Base-by-base conservation (phyloP, 2,329 filamentous ascomycete genomes). In the Talaromyces amestolkiae region DNA sequence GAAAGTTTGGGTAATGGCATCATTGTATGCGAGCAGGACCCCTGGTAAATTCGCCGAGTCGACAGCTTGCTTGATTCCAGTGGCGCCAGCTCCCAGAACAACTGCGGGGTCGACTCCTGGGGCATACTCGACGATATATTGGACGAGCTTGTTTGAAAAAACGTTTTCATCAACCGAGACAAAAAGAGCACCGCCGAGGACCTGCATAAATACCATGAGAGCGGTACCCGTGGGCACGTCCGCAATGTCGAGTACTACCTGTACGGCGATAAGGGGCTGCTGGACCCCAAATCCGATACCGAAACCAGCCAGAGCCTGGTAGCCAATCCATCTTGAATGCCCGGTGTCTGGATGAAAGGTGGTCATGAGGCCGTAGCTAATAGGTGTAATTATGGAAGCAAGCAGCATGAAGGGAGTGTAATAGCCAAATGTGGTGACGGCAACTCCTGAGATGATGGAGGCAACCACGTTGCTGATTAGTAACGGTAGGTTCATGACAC, bases 401-500 rank as follows among this genome's bases (percentile, higher is more conserved):
- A 74, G 15, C 3, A 70, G 58, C 66, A 76, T 68, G 17, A 75
- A 60, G 17, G 73, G 74, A 3, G 69, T 67, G 56, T 70, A 71
- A n/a, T 74, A 68, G 22, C 75, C 74, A 53, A 69, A 67, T 45
- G 68, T 65, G 6, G 70, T 70, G 35, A 77, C 69, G 6, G 70
- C 53, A 4, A 56, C 69, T n/a, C 77, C 77, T 11, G 70, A 69
- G n/a, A 72, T 58, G 56, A 77, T 67, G 5, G 70, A 71, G 58
- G 69, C 72, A n/a, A 78, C 56, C 22, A 69, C 67, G 47, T 71
- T 67, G 5, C 71, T 71, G 9, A 82, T 64, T 8, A 83, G 75
- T 33, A 80, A 68, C 15, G 81, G 76, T 11, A 82, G 69, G 61
- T 79, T 81, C 61, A 73, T 77, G 63, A 79, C 73, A 5, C 77